Conservation (phyloP, 306 rosid genomes). For the Aeschynomene evenia region DNA sequence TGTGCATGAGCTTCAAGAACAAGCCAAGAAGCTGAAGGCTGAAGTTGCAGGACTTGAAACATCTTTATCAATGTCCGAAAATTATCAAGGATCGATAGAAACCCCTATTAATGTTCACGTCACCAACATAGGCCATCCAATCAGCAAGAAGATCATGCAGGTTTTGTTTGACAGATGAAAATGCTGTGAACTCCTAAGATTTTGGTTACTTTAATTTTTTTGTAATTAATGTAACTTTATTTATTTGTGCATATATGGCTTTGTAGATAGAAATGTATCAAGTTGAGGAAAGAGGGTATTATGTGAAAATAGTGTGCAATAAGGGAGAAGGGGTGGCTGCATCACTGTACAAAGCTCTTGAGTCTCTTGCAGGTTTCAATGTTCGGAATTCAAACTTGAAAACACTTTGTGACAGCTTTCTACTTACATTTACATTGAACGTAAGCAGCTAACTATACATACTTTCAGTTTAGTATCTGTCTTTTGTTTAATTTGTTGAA, state of each 20-base stretch:
- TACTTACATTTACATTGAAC: conserved; percentile 63
- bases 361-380: conserved; percentile 64
- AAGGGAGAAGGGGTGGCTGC: conserved; percentile 65
- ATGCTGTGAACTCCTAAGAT: neutral
- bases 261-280: conserved; percentile 73
- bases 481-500: neutral
- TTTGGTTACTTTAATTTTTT: neutral
- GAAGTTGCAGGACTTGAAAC: conserved; percentile 76
- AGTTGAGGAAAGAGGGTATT: conserved; percentile 82
- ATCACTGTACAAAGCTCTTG: conserved; percentile 69
- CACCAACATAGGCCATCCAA: conserved; percentile 19
- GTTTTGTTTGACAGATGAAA: conserved; percentile 36
- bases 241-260: neutral
- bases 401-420: conserved; percentile 48
- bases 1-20: conserved; percentile 69
- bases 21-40: conserved; percentile 65
- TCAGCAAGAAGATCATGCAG: conserved; percentile 61
- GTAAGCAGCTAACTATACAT: conserved; percentile 33
- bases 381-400: conserved; percentile 72
- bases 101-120: conserved; percentile 36
- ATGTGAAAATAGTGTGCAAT: conserved; percentile 62
- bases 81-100: conserved; percentile 38
- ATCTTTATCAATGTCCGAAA: conserved; percentile 45
- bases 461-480: neutral
- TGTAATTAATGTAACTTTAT: neutral